These are phyloP conservation scores for Diplosphaera chodatii DNA, from an alignment of 139 green algal species.

Conservation along the genomic window DNA sequence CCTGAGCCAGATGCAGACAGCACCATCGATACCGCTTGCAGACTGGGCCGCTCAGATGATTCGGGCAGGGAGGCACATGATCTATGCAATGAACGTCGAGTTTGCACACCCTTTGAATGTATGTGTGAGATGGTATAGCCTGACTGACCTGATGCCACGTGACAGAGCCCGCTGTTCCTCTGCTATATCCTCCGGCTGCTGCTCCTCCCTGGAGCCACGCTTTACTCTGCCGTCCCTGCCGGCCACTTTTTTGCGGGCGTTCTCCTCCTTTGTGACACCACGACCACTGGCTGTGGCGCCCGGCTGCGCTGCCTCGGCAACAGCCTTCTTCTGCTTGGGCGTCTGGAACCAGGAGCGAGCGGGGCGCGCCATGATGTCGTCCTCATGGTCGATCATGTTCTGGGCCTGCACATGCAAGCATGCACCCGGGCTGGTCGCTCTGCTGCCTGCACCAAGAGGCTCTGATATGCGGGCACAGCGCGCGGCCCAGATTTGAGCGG, in stretches of 20 bases:
- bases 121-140: too few species aligned
- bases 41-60: too few species aligned
- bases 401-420: constrained; percentile 36
- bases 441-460: too few species aligned
- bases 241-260: not conserved
- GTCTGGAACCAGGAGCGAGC: constrained; percentile 91
- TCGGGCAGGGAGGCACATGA: too few species aligned
- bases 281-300: constrained; percentile 12
- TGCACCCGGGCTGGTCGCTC: too few species aligned
- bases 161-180: not conserved
- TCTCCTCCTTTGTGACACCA: constrained; percentile 19
- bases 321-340: constrained; percentile 56
- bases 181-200: constrained; percentile 28
- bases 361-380: constrained; percentile 84
- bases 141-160: constrained; percentile 21
- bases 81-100: too few species aligned
- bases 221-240: constrained; percentile 8
- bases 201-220: not conserved
- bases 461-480: too few species aligned
- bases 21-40: too few species aligned
- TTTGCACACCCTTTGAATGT: too few species aligned
- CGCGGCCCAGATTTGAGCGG: too few species aligned
- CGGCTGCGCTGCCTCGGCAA: not conserved
- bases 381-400: constrained; percentile 91
- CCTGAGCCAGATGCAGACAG: not conserved